Evolutionary conservation across 2,329 filamentous ascomycete genomes (phyloP), one percentile per base, ranked within the genome.

Genomic region (Aspergillus transmontanensis): DNA sequence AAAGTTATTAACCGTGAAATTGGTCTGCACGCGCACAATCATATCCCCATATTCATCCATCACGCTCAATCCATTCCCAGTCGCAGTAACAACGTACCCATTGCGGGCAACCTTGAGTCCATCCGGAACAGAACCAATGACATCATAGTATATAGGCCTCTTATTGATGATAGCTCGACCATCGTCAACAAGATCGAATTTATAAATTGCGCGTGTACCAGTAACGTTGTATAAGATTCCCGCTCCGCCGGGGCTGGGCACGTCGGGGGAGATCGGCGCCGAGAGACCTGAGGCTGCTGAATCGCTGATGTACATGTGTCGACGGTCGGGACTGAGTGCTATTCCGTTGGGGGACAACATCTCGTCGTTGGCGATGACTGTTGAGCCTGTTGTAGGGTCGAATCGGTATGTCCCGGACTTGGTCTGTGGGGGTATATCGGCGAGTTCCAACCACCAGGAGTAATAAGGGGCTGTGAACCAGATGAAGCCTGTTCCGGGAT

Each of bases 391-490:
- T 21, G 23, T 7, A 5, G 59, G 59, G 23, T 56, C 28, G 54
- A 61, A 61, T 14, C 59, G 59, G 30, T 61, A 61, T 11, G 54
- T 50, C 1, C 51, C 59, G 0, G 59, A 50, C 32, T 57, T 56
- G 30, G 57, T 45, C 30, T 61, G 59, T 0, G 53, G 53, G 4
- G 59, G 43, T 26, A 43, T 57, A 21, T 54, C 51, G 19, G 51
- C 28, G 30, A 54, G 19, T 3, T 21, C 30, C 19, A 54, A n/a
- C 51, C 51, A 54, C 51, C 51, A 54, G 34, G 53, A 41, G 43
- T 57, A 50, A 9, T 48, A 57, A 9, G 53, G 54, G 34, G 36
- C 45, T n/a, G 59, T 61, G 45, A 61, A 61, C 59, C 59, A 61
- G 53, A 61, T 32, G 23, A 57, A 56, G 23, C 59, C 59, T 19